Evolutionary conservation across 202 grass and related monocot species (phyloP), one percentile per base, ranked within the genome.

Genomic region (Musa balbisiana): DNA sequence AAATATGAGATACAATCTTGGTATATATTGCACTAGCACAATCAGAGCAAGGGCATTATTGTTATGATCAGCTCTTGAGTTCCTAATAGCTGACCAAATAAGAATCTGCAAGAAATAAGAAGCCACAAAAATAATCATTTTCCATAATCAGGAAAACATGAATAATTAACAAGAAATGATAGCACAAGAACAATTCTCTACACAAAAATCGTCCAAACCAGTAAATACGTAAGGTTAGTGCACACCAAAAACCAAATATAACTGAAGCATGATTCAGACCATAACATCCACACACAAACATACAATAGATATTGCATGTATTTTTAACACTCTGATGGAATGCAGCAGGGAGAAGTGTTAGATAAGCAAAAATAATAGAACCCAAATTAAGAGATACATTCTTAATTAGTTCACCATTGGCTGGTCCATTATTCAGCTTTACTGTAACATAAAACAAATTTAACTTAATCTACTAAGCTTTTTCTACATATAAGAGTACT

Each of bases 1-100:
- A 80, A 92, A 98, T 89, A 98, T 98, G 74, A 98, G 88, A 87
- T 98, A 98, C 50, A 98, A 74, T 82, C 94, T 98, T 64, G 94
- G 94, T 26, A 94, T 74, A 76, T 92, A 98, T 73, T 98, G 94
- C 85, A 83, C 80, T 71, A 98, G 94, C 81, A 93, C 85, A 76
- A 91, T 87, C 71, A 98, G 78, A 49, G 92, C 91, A 83, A 98
- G 81, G 64, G 89, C 89, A 76, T 93, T 91, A 81, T 98, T 93
- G 76, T 92, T 92, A 80, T 98, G 94, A 65, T 93, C 84, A 83
- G 85, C 73, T 71, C 82, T 82, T 58, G 94, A 92, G 77, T 80
- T 87, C 67, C 84, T 88, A 73, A 86, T 88, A 72, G 87, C 88
- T 59, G 88, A 79, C 94, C 94, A 98, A 64, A 98, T 83, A 73